Evolutionary conservation across 495 filamentous ascomycete genomes (phyloP).

Genomic region (Penicillium roqueforti): DNA sequence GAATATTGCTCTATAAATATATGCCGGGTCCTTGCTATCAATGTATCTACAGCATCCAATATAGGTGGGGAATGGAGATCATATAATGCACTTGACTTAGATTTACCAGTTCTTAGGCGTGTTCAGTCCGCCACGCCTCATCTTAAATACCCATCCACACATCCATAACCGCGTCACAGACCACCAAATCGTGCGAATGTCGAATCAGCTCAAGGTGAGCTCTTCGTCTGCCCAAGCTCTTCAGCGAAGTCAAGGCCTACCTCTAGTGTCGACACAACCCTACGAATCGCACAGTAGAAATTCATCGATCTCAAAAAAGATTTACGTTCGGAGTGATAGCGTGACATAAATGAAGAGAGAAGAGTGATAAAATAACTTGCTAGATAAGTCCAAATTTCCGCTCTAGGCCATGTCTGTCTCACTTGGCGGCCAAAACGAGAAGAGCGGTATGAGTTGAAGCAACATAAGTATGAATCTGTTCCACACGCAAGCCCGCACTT

Average conservation of each 20-base stretch:
- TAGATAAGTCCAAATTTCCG: neutral
- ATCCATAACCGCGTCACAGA: too few species aligned
- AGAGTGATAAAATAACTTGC: neutral
- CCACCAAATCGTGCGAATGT: too few species aligned
- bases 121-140: neutral
- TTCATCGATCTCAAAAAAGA: too few species aligned
- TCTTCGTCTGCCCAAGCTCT: too few species aligned
- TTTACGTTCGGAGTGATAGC: neutral
- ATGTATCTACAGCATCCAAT: neutral
- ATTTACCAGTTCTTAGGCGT: neutral
- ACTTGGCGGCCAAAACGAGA: conserved; percentile 22
- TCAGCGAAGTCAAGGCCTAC: too few species aligned
- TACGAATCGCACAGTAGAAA: too few species aligned
- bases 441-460: conserved; percentile 20
- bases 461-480: conserved; percentile 38
- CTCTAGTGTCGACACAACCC: too few species aligned
- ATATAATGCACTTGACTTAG: neutral
- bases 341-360: neutral
- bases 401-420: neutral
- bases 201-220: too few species aligned
- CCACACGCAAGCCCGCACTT: conserved; percentile 38
- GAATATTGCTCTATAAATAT: neutral
- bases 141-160: too few species aligned
- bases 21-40: neutral
- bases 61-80: neutral